Evolutionary conservation across 2,329 filamentous ascomycete genomes (phyloP), one percentile per base, ranked within the genome.

Genomic region (Golovinomyces cichoracearum): DNA sequence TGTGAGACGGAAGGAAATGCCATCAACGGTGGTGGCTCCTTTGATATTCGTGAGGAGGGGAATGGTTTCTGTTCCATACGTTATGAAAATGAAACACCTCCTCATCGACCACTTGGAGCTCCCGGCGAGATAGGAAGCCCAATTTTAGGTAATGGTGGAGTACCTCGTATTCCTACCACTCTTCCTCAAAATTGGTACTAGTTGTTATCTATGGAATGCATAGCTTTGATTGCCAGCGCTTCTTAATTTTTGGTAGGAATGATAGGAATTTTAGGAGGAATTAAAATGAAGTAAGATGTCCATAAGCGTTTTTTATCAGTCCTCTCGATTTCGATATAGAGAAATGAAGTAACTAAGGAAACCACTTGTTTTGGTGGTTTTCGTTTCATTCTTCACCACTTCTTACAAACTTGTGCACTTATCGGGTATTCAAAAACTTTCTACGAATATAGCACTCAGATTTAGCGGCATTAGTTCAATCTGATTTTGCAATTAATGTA

Each of bases 1-100:
- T 90, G 83, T 61, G 88, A 95, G 57, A 93, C 88, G 0, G 83
- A 93, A 61, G 90, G 90, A 50, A 92, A 80, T 57, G 61, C 67
- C 1, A 75, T 78, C 51, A 95, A 95, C 57, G 90, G 90, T 42
- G 88, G 88, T 41, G 90, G 90, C n/a, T 79, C 73, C 23, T 92
- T 98, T 58, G 76, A 81, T n/a, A 54, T 60, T 40, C 57, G 59
- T 17, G 48, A 52, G 46, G 56, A 58, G 49, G 53, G 47, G 4
- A 54, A 56, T 47, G 54, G 54, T 13, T 54, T 52, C 12, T 48
- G 35, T 21, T 55, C 52, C 13, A 69, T 79, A 47, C 67, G 72
- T 15, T 76, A 72, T 63, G 68, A 78, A 49, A 66, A 71, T 13
- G 71, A 73, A 55, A 64, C 61, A 21, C 65, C 63, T 48, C 48